phyloP scores from a whole-genome alignment of 345 rosid species.

The Moricandia arvensis region DNA sequence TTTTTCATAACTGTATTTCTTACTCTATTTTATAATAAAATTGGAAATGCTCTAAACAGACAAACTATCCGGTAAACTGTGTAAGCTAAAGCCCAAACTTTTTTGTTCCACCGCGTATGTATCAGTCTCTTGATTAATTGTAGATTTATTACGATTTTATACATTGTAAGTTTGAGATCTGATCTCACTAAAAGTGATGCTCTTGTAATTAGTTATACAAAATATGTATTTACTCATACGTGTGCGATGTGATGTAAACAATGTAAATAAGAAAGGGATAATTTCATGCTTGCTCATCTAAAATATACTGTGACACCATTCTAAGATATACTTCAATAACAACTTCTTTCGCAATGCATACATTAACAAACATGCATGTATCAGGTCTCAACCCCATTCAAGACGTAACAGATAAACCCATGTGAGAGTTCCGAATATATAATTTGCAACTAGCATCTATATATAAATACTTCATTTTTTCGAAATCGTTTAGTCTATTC shows the following conservation, averaged over 20 bases:
- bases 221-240: background rate
- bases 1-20: too few species aligned
- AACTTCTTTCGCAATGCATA: background rate
- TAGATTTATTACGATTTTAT: background rate
- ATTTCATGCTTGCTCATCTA: conserved; percentile 4
- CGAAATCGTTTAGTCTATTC: too few species aligned
- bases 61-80: too few species aligned
- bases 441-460: too few species aligned
- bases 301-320: background rate
- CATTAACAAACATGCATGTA: background rate
- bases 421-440: too few species aligned
- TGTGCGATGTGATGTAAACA: background rate
- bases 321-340: background rate
- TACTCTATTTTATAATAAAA: too few species aligned
- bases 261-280: background rate
- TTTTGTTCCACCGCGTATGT: background rate
- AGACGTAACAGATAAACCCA: too few species aligned
- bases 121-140: background rate
- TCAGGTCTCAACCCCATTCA: background rate
- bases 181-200: conserved; percentile 1
- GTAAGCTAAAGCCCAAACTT: too few species aligned
- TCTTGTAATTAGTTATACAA: background rate
- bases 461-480: too few species aligned
- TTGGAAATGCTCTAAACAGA: too few species aligned
- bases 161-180: background rate